phyloP scores from a whole-genome alignment of 148 eudicot species.

The Chenopodium formosanum region DNA sequence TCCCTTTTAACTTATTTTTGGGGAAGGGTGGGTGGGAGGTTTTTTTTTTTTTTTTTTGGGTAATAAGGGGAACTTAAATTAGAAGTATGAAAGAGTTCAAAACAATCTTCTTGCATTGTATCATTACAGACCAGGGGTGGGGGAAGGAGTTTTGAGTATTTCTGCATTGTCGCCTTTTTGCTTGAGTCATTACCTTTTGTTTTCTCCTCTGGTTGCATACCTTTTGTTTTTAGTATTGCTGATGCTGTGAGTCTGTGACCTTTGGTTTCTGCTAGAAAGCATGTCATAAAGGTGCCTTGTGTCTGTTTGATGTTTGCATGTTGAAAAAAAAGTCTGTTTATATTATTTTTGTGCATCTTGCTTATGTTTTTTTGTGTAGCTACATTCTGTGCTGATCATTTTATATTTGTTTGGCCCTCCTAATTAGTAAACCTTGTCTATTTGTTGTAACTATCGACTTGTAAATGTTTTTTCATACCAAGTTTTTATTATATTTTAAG shows the following conservation, averaged over 20 bases:
- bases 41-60: no score
- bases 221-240: not conserved
- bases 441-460: constrained; percentile 31
- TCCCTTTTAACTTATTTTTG: no score
- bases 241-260: not conserved
- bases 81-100: no score
- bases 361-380: not conserved
- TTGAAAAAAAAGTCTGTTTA: not conserved
- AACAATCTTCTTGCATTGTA: no score
- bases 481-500: not conserved
- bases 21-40: no score
- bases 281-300: not conserved
- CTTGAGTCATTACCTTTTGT: not conserved
- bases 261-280: not conserved
- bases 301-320: constrained; percentile 1
- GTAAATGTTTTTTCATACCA: constrained; percentile 24
- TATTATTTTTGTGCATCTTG: constrained; percentile 3
- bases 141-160: no score
- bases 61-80: no score
- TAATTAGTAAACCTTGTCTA: not conserved
- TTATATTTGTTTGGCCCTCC: not conserved
- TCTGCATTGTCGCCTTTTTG: not conserved
- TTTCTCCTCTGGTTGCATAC: not conserved
- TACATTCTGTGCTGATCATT: not conserved
- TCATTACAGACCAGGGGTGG: no score